Conservation (phyloP, 805 yeast genomes). For the Wickerhamomyces strasburgensis region DNA sequence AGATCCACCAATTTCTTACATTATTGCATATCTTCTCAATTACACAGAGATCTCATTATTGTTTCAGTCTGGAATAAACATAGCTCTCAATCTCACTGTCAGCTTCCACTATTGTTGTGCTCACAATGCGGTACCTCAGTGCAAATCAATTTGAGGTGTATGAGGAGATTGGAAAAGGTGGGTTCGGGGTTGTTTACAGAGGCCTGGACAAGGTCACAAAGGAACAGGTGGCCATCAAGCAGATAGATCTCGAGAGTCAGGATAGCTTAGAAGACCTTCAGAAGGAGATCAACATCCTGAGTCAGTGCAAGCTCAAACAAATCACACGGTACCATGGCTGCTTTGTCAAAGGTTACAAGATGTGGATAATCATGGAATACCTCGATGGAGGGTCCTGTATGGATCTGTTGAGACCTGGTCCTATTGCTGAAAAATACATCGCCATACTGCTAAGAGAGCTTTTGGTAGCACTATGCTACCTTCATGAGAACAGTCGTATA, state of each 20-base stretch:
- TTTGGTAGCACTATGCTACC: slow-evolving; percentile 61
- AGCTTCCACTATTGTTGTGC: no score
- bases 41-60: no score
- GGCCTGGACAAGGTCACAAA: slow-evolving; percentile 68
- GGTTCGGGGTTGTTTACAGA: slow-evolving; percentile 93
- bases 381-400: slow-evolving; percentile 90
- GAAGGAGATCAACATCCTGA: slow-evolving; percentile 79
- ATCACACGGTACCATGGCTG: slow-evolving; percentile 90
- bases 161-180: slow-evolving; percentile 92
- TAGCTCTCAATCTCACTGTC: no score
- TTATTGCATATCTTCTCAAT: no score
- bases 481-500: slow-evolving; percentile 74
- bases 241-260: slow-evolving; percentile 82
- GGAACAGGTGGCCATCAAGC: slow-evolving; percentile 86
- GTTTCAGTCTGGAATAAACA: neutral
- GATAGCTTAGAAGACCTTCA: slow-evolving; percentile 92
- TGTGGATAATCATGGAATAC: slow-evolving; percentile 96
- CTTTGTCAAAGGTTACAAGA: slow-evolving; percentile 71
- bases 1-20: no score
- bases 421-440: slow-evolving; percentile 77
- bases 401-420: slow-evolving; percentile 78
- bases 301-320: slow-evolving; percentile 75
- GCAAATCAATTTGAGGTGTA: slow-evolving; percentile 38
- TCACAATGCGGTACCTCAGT: slow-evolving; percentile 23
- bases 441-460: slow-evolving; percentile 79